Evolutionary conservation across 2,329 filamentous ascomycete genomes (phyloP).

Genomic region (Microcyclosporella mali): DNA sequence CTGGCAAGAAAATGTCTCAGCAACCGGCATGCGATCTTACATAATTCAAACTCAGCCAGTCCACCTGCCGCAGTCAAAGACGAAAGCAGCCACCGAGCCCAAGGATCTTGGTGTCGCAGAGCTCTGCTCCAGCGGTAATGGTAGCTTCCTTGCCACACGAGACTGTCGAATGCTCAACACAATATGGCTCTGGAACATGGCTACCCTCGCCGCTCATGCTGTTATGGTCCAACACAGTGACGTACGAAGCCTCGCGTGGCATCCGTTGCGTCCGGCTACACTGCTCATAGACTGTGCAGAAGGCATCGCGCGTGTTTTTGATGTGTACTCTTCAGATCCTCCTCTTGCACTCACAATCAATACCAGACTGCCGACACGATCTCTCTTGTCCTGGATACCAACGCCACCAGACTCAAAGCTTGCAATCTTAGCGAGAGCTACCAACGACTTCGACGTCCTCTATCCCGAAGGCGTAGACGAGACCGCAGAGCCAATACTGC

Average conservation of each 20-base stretch:
- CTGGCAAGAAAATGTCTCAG: slow-evolving; percentile 30
- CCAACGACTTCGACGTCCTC: slow-evolving; percentile 34
- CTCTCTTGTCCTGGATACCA: slow-evolving; percentile 18
- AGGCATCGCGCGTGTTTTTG: slow-evolving; percentile 37
- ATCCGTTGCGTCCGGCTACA: slow-evolving; percentile 32
- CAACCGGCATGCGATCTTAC: slow-evolving; percentile 26
- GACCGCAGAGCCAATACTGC: not conserved
- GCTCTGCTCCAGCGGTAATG: slow-evolving; percentile 23
- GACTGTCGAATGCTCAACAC: slow-evolving; percentile 34
- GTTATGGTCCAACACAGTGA: slow-evolving; percentile 42
- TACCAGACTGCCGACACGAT: slow-evolving; percentile 2
- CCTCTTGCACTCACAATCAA: slow-evolving; percentile 17
- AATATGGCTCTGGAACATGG: slow-evolving; percentile 44
- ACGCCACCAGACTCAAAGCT: slow-evolving; percentile 23
- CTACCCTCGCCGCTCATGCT: slow-evolving; percentile 32
- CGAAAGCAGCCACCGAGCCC: slow-evolving; percentile 28
- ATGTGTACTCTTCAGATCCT: slow-evolving; percentile 17
- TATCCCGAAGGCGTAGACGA: slow-evolving; percentile 35
- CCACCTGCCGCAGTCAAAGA: slow-evolving; percentile 24
- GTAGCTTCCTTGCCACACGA: slow-evolving; percentile 27
- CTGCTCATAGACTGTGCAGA: slow-evolving; percentile 41
- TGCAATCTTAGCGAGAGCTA: slow-evolving; percentile 33
- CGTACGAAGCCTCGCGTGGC: slow-evolving; percentile 41
- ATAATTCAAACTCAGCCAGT: slow-evolving; percentile 22
- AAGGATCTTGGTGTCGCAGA: slow-evolving; percentile 29